Base-by-base conservation (phyloP, 2,329 filamentous ascomycete species). In the Aspergillus piperis region DNA sequence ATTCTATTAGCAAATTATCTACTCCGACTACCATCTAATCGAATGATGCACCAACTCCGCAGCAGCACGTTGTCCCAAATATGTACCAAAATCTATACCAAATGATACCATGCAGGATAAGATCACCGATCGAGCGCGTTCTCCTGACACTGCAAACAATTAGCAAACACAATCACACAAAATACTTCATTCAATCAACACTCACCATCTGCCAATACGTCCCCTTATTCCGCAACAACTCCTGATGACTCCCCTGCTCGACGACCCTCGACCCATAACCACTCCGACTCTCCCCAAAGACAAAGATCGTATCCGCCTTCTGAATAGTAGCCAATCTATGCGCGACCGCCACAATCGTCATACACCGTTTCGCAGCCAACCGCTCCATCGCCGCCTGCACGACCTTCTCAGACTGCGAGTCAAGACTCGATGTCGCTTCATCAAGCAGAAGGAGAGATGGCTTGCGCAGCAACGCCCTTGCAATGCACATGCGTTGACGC, bases 301-400 rank as follows among this genome's bases (percentile, higher is more conserved):
- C 90, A 66, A 90, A 91, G 39, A 93, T 93, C 19, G 87, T 79
- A 71, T 94, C 88, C 1, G 90, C 90, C 65, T 92, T 89, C 73
- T 90, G 90, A 19, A 93, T 87, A 15, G 89, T 94, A 0, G 88
- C 88, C 54, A 94, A 79, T 15, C 90, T 82, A 73, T 94, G 91
- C 1, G 91, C 91, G 8, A 95, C 90, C 2, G 90, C 89, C 3
- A 95, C 80, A 62, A 90, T 90, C 2, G 90, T 86, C 57, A 74
- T 71, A n/a, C 68, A 87, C 10, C 84, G 84, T 65, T 81, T 80
- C 4, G 81, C 82, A 0, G 86, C 86, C 49, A 66, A 71, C 41
- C 80, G 80, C 78, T 91, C 88, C 68, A 93, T 86, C 0, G 89
- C 88, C 0, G 79, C 80, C 73, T 93, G 88, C n/a, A 91, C 86